Percentiles rank a stretch among this genome's conserved stretches.
These are phyloP conservation scores for Alternaria sp. DNA, from an alignment of 2,329 filamentous ascomycete species.

Conservation along the genomic window DNA sequence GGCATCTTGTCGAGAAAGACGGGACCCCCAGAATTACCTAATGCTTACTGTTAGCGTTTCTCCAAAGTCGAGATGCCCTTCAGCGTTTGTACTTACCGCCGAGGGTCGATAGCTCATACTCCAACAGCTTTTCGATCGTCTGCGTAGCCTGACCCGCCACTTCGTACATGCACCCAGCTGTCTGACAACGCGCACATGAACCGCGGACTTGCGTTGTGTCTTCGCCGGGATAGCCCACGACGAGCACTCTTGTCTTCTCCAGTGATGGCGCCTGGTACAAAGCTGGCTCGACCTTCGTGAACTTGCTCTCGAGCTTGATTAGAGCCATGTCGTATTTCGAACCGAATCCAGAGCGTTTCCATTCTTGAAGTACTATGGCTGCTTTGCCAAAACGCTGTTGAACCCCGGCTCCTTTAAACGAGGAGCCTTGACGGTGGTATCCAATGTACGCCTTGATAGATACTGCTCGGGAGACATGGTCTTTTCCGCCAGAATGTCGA, in stretches of 20 bases:
- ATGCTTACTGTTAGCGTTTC: too few species aligned
- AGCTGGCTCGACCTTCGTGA: not conserved
- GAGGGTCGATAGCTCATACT: too few species aligned
- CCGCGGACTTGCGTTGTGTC: not conserved
- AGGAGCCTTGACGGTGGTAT: not conserved
- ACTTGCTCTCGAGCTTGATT: not conserved
- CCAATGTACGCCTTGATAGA: not conserved
- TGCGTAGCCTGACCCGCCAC: not conserved
- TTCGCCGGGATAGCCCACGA: not conserved
- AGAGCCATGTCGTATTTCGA: not conserved
- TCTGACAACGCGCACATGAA: not conserved
- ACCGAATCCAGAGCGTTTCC: not conserved
- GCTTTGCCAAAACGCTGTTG: fast-evolving
- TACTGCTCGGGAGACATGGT: not conserved
- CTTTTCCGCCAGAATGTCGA: fast-evolving
- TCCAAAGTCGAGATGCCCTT: too few species aligned
- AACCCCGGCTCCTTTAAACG: not conserved
- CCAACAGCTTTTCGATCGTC: too few species aligned
- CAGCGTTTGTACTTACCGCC: too few species aligned
- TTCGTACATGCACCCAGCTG: not conserved
- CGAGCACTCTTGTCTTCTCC: not conserved
- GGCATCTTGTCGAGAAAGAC: too few species aligned
- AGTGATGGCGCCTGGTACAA: not conserved
- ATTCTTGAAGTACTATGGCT: not conserved
- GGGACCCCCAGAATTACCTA: too few species aligned